Percentiles rank a stretch among this genome's conserved stretches.
These are phyloP conservation scores for Neurospora sp. DNA, from an alignment of 495 filamentous ascomycete species.

Conservation along the genomic window DNA sequence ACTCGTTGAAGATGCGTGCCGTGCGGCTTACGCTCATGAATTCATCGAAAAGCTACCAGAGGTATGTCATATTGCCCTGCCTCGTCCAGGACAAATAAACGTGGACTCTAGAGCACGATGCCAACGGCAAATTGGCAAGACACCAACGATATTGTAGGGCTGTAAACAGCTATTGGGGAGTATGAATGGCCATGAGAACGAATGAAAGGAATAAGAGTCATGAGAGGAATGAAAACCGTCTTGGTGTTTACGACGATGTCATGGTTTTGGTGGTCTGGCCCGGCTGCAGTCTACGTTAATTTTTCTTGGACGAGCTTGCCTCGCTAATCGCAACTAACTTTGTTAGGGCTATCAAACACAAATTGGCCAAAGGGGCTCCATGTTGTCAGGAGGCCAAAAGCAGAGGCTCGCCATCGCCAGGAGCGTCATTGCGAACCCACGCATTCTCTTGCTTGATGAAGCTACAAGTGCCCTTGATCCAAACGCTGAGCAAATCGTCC, in stretches of 20 bases:
- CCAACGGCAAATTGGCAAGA: too few species aligned
- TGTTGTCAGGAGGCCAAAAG: slow-evolving; percentile 43
- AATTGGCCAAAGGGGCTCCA: slow-evolving; percentile 40
- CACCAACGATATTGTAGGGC: too few species aligned
- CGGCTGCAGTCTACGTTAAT: too few species aligned
- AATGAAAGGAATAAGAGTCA: too few species aligned
- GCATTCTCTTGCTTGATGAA: slow-evolving; percentile 71
- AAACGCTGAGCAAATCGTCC: slow-evolving; percentile 52
- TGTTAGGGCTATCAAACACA: slow-evolving; percentile 41
- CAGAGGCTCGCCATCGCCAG: slow-evolving; percentile 59
- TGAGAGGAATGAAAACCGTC: too few species aligned
- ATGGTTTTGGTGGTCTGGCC: too few species aligned
- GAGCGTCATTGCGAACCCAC: slow-evolving; percentile 56
- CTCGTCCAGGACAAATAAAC: too few species aligned
- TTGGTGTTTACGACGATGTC: too few species aligned
- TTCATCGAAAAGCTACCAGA: slow-evolving; percentile 48
- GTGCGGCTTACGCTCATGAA: slow-evolving; percentile 43
- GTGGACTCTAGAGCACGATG: too few species aligned
- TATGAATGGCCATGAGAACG: too few species aligned
- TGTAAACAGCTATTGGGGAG: too few species aligned
- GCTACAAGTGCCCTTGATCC: slow-evolving; percentile 66
- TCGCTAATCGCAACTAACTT: background rate
- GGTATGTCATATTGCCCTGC: background rate
- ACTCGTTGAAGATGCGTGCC: slow-evolving; percentile 46
- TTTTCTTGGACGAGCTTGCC: too few species aligned